Percentiles rank a stretch among this genome's conserved stretches.
Conservation (phyloP, 306 rosid genomes). For the Rosa lucieae region DNA sequence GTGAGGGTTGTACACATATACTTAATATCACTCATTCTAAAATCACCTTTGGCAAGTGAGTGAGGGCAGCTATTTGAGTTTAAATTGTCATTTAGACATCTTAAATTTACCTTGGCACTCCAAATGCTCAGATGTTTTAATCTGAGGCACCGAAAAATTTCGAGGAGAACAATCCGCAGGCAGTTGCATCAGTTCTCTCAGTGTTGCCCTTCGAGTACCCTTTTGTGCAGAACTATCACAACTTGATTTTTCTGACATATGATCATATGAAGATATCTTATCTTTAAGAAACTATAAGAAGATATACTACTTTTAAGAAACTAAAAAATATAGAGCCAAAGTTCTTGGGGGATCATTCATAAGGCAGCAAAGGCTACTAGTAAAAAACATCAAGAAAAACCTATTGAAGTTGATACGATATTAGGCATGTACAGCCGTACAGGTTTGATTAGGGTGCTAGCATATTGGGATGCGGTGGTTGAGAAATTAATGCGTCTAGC, state of each 20-base stretch:
- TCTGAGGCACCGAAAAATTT: neutral
- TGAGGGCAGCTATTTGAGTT: neutral
- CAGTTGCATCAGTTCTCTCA: neutral
- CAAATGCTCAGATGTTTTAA: neutral
- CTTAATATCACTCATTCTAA: no score
- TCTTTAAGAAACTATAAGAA: neutral
- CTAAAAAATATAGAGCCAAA: neutral
- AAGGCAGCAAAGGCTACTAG: no score
- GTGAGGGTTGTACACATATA: no score
- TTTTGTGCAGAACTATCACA: neutral
- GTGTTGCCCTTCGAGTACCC: neutral
- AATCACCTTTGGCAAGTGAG: neutral
- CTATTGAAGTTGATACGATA: neutral
- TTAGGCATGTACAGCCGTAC: no score
- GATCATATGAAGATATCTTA: neutral
- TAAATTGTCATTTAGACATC: neutral
- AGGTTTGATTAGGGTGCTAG: no score
- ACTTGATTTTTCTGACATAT: neutral
- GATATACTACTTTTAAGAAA: neutral
- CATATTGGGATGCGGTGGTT: no score
- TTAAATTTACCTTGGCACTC: neutral
- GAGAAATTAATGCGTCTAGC: neutral
- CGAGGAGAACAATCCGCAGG: neutral
- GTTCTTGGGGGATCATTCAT: no score
- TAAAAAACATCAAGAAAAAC: neutral